A percentile compares a stretch with the other conserved stretches of the same genome.
Conservation (phyloP, 2,329 filamentous ascomycete species). For the Anthostomella pinea region DNA sequence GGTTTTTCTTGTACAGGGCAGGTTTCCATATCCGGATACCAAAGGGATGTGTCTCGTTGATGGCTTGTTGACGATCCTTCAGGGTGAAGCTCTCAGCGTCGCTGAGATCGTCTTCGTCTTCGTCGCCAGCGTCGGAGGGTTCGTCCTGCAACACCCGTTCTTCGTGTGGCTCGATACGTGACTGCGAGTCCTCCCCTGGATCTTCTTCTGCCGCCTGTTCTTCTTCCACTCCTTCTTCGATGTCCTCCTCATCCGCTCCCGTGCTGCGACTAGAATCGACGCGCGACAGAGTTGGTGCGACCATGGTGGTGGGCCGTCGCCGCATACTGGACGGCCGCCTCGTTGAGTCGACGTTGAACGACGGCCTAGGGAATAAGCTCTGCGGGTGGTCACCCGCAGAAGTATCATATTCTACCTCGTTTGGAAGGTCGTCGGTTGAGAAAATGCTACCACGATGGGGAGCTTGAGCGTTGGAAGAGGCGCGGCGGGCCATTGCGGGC, state of each 20-base stretch:
- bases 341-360: conserved; percentile 26
- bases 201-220: too few species aligned
- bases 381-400: conserved; percentile 47
- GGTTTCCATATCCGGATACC: conserved; percentile 99
- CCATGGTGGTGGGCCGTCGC: conserved; percentile 33
- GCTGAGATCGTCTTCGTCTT: conserved; percentile 66
- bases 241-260: conserved; percentile 28
- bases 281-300: conserved; percentile 37
- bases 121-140: conserved; percentile 34
- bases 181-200: conserved; percentile 31
- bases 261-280: conserved; percentile 40
- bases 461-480: conserved; percentile 67
- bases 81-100: conserved; percentile 97
- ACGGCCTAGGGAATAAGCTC: conserved; percentile 31
- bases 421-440: conserved; percentile 83
- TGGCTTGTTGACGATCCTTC: conserved; percentile 93
- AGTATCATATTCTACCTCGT: conserved; percentile 73
- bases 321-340: conserved; percentile 38
- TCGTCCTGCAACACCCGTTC: conserved; percentile 24
- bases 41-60: conserved; percentile 98
- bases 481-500: conserved; percentile 68
- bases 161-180: conserved; percentile 36
- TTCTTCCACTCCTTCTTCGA: conserved; percentile 28
- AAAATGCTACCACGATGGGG: conserved; percentile 83
- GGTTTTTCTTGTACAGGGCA: conserved; percentile 93